Percentiles rank a stretch among this genome's conserved stretches.
Evolutionary conservation across 257 asterid genomes (phyloP).

Genomic region (Salvia hispanica): DNA sequence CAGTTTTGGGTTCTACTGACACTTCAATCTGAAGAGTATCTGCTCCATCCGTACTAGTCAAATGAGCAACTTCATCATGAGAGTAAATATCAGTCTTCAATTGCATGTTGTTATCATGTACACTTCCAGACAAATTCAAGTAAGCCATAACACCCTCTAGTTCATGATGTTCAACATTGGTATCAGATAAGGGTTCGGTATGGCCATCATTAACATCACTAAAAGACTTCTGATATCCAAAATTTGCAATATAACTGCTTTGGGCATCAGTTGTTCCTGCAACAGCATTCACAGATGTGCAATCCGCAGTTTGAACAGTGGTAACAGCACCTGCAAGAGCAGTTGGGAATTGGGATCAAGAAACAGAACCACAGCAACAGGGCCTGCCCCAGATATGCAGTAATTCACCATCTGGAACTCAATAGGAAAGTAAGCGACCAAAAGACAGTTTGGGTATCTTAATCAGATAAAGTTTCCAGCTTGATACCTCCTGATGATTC

Average conservation of each 20-base stretch:
- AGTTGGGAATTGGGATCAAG: slow-evolving; percentile 22
- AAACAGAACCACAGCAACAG: slow-evolving; percentile 7
- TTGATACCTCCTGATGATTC: slow-evolving; percentile 49
- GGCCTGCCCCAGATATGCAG: slow-evolving; percentile 11
- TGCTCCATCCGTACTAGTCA: slow-evolving; percentile 30
- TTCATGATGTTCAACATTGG: slow-evolving; percentile 29
- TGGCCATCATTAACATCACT: slow-evolving; percentile 40
- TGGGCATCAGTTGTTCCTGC: slow-evolving; percentile 29
- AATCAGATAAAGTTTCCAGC: slow-evolving; percentile 9
- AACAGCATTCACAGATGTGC: slow-evolving; percentile 9
- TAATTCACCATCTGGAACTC: slow-evolving; percentile 6
- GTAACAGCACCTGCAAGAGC: slow-evolving; percentile 18
- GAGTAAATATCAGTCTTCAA: slow-evolving; percentile 16
- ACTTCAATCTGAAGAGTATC: slow-evolving; percentile 25
- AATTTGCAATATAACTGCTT: slow-evolving; percentile 26
- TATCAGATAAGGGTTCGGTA: slow-evolving; percentile 32
- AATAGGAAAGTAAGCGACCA: slow-evolving; percentile 3
- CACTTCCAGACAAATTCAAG: slow-evolving; percentile 20
- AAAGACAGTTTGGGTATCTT: background rate
- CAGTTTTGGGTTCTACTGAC: slow-evolving; percentile 29
- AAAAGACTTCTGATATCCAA: slow-evolving; percentile 30
- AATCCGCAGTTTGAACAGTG: slow-evolving; percentile 14
- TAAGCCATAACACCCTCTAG: slow-evolving; percentile 30
- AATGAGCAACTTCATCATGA: slow-evolving; percentile 32
- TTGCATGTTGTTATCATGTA: slow-evolving; percentile 25